Percentiles rank a stretch among this genome's conserved stretches.
phyloP scores from a whole-genome alignment of 2,329 filamentous ascomycete genomes.

The Phaeosphaeria sp. region DNA sequence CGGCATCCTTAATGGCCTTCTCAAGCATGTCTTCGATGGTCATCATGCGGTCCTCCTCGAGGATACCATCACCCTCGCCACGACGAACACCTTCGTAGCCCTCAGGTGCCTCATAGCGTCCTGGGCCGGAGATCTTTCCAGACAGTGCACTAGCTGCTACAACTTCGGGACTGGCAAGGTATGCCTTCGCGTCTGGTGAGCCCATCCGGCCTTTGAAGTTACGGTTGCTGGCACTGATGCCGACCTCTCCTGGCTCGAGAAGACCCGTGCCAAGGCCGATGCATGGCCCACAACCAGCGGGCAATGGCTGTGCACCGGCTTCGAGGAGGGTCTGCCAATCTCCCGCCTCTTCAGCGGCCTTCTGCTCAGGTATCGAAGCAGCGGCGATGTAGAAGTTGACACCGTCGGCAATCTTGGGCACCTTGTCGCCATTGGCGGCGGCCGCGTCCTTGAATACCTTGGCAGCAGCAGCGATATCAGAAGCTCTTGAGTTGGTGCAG shows the following conservation, averaged over 20 bases:
- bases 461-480: constrained; percentile 82
- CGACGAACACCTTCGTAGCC: constrained; percentile 71
- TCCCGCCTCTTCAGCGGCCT: constrained; percentile 76
- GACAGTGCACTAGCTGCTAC: constrained; percentile 87
- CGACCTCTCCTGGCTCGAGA: constrained; percentile 83
- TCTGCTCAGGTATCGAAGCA: constrained; percentile 79
- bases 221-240: constrained; percentile 82
- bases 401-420: constrained; percentile 74
- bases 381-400: constrained; percentile 92
- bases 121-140: constrained; percentile 77
- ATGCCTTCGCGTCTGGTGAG: constrained; percentile 77
- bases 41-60: constrained; percentile 68
- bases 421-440: constrained; percentile 62
- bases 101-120: constrained; percentile 76
- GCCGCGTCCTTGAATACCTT: constrained; percentile 83
- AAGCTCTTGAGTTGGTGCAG: constrained; percentile 85
- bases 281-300: constrained; percentile 80
- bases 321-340: constrained; percentile 85
- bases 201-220: constrained; percentile 96
- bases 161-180: constrained; percentile 87
- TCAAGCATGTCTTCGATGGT: constrained; percentile 75
- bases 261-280: constrained; percentile 85
- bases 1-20: constrained; percentile 72
- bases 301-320: constrained; percentile 76
- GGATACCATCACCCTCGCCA: constrained; percentile 74